Conservation (phyloP, 2,329 filamentous ascomycete species). For the Microsporum audouinii region DNA sequence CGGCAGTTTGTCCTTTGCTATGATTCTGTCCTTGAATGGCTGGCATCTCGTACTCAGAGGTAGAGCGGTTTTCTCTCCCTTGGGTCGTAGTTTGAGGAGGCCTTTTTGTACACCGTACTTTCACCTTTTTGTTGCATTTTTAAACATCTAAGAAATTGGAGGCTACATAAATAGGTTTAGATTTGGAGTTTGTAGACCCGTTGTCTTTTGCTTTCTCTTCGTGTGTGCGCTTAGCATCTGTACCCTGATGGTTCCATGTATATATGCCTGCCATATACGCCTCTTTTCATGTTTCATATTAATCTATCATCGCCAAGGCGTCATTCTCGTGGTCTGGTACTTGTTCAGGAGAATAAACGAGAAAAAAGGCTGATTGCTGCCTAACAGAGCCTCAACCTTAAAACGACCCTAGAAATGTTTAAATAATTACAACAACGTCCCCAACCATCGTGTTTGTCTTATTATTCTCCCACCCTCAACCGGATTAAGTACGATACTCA, state of each 20-base stretch:
- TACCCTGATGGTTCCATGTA: neutral
- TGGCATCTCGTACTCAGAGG: conserved; percentile 26
- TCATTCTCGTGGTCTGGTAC: neutral
- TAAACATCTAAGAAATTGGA: neutral
- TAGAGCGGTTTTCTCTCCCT: neutral
- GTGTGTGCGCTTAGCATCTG: too few relatives aligned
- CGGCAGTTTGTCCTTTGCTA: conserved; percentile 94
- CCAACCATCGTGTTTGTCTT: neutral
- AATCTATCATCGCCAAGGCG: too few relatives aligned
- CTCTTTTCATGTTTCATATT: too few relatives aligned
- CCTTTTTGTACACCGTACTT: neutral
- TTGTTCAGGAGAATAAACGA: too few relatives aligned
- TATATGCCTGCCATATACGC: neutral
- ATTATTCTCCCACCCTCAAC: too few relatives aligned
- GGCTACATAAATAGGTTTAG: neutral
- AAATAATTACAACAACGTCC: neutral
- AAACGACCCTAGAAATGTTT: neutral
- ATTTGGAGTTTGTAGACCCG: neutral
- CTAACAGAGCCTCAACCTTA: neutral
- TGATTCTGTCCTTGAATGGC: conserved; percentile 85
- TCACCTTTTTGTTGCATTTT: neutral
- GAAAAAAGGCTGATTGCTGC: neutral
- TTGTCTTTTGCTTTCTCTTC: neutral
- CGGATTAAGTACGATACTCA: too few relatives aligned
- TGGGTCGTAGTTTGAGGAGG: neutral